Conservation (phyloP, 441 rosid genomes). For the Manihot esculenta region DNA sequence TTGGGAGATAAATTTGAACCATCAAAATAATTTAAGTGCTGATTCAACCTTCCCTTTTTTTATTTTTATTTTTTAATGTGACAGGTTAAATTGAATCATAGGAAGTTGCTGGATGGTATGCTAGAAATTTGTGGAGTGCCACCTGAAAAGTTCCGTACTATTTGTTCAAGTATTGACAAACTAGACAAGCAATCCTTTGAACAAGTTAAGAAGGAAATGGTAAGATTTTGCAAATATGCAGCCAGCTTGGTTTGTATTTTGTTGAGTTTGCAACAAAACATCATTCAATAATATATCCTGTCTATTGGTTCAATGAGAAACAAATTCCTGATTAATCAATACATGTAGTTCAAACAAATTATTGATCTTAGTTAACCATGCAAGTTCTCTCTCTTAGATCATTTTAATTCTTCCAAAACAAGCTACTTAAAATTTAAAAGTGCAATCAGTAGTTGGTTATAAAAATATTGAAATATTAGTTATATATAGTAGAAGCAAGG, state of each 20-base stretch:
- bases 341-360: neutral
- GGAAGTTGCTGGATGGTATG: conserved; percentile 80
- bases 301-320: neutral
- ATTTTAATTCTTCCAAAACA: neutral
- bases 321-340: neutral
- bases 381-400: neutral
- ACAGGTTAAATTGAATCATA: conserved; percentile 87
- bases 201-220: conserved; percentile 91
- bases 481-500: neutral
- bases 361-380: neutral
- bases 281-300: neutral
- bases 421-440: neutral
- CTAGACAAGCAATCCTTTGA: conserved; percentile 63
- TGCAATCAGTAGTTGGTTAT: neutral
- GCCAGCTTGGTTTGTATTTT: neutral
- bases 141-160: conserved; percentile 53
- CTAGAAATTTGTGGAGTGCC: conserved; percentile 68
- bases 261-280: neutral
- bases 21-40: neutral
- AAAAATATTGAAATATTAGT: neutral
- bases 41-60: neutral
- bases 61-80: neutral
- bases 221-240: conserved; percentile 22
- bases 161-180: conserved; percentile 64
- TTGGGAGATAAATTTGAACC: neutral